A percentile compares a stretch with the other conserved stretches of the same genome.
Conservation (phyloP, 768 basidiomycete genomes). For the Lentinula sp. region DNA sequence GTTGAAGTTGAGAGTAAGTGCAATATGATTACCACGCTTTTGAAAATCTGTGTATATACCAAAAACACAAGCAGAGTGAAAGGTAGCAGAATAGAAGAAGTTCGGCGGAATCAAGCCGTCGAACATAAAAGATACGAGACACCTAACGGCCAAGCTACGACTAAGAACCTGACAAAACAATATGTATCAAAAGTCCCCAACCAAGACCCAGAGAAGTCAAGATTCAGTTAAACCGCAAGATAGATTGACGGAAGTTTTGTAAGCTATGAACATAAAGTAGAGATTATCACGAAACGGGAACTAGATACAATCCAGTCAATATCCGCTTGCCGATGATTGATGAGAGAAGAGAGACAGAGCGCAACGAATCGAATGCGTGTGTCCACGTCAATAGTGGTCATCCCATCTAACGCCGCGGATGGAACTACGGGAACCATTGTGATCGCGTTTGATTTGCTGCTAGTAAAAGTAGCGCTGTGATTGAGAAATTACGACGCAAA, state of each 20-base stretch:
- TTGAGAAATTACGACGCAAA: background rate
- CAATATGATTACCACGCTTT: no score
- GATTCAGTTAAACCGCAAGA: no score
- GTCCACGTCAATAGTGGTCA: background rate
- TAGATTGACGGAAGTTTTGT: background rate
- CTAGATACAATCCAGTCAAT: background rate
- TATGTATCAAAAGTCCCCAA: no score
- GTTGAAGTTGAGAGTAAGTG: no score
- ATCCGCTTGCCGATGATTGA: background rate
- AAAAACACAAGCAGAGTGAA: no score
- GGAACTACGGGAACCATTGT: background rate
- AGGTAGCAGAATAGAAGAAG: no score
- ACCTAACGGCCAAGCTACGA: no score
- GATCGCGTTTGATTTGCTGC: background rate
- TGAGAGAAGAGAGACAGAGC: background rate
- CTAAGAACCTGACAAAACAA: no score
- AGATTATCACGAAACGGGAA: background rate
- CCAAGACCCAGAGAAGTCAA: no score
- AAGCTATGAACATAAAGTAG: background rate
- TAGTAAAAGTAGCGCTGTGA: background rate
- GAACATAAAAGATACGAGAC: no score
- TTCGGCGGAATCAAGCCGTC: no score
- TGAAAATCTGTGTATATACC: no score
- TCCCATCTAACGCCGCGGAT: background rate
- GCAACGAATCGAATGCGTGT: background rate